These are phyloP conservation scores for Eucalyptus guilfoylei DNA, from an alignment of 345 rosid genomes.

Conservation along the genomic window DNA sequence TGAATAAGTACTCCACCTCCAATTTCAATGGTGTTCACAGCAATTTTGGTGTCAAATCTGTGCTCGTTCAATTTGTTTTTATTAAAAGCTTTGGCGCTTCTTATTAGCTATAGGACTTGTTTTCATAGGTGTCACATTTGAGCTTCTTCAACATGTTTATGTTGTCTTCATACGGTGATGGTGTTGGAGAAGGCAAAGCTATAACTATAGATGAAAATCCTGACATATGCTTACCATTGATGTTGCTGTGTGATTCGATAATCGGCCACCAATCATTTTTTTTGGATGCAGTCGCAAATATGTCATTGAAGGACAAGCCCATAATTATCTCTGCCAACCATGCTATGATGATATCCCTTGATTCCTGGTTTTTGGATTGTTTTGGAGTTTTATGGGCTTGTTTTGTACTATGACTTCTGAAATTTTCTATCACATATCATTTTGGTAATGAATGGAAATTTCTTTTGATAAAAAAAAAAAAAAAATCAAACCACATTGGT, in stretches of 20 bases:
- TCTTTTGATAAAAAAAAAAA: no score
- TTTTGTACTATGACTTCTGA: no score
- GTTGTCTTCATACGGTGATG: not conserved
- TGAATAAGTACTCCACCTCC: not conserved
- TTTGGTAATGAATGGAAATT: no score
- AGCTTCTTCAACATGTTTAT: not conserved
- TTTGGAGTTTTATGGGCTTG: no score
- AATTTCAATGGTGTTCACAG: no score
- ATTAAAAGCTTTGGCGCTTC: not conserved
- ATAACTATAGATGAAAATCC: not conserved
- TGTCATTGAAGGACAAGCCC: not conserved
- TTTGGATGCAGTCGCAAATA: not conserved
- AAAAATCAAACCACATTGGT: no score
- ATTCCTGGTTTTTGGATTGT: no score
- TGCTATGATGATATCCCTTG: no score
- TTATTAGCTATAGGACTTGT: not conserved
- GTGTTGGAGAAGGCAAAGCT: not conserved
- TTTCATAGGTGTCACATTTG: not conserved
- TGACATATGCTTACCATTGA: not conserved
- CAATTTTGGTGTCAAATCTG: accelerated
- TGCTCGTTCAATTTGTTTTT: no score
- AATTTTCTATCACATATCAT: no score
- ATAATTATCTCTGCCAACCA: no score
- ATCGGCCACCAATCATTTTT: not conserved
- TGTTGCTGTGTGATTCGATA: accelerated